Evolutionary conservation across 441 rosid genomes (phyloP).

Genomic region (Eutrema salsugineum): DNA sequence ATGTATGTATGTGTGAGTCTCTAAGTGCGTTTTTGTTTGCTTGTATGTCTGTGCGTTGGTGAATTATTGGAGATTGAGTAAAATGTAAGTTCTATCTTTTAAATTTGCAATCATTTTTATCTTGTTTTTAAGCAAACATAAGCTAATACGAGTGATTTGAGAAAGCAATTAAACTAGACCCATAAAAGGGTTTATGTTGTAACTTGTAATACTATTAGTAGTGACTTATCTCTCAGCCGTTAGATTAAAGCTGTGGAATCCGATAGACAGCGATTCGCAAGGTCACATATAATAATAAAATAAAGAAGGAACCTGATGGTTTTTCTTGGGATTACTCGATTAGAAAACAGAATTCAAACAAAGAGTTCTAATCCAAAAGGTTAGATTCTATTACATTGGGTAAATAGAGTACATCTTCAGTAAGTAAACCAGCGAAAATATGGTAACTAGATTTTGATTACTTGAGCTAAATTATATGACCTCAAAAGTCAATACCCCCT

Average conservation of each 20-base stretch:
- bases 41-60: background rate
- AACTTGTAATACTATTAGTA: no score
- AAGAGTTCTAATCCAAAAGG: background rate
- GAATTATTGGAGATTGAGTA: conserved; percentile 22
- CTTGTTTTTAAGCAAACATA: conserved; percentile 19
- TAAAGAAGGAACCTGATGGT: background rate
- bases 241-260: no score
- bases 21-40: background rate
- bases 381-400: background rate
- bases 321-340: background rate
- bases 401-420: background rate
- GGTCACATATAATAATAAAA: background rate
- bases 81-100: conserved; percentile 1
- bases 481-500: background rate
- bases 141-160: background rate
- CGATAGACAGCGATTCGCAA: background rate
- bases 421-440: background rate
- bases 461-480: background rate
- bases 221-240: no score
- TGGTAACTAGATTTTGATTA: background rate
- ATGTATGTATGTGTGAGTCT: background rate
- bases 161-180: background rate
- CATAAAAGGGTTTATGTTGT: background rate
- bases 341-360: background rate
- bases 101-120: conserved; percentile 17